These are phyloP conservation scores for Cucurbita argyrosperma DNA, from an alignment of 306 rosid genomes.

Conservation along the genomic window DNA sequence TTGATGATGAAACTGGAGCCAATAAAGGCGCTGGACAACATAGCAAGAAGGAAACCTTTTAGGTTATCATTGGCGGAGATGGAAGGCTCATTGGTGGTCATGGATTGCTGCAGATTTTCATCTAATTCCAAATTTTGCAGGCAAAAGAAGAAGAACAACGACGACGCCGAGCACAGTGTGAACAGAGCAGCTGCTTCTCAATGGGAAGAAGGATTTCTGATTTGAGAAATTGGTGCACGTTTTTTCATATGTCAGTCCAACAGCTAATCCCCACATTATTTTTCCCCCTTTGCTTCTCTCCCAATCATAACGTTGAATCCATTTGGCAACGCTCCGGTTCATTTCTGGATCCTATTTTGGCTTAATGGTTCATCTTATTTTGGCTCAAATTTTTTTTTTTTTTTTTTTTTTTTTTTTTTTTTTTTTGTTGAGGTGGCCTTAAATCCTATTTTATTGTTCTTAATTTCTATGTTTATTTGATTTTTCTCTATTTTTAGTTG, in stretches of 20 bases:
- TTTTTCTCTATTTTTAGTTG: no score
- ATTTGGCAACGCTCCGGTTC: not conserved
- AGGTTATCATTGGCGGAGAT: constrained; percentile 24
- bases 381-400: no score
- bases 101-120: constrained; percentile 11
- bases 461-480: no score
- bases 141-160: not conserved
- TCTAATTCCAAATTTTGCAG: not conserved
- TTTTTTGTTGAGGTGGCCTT: no score
- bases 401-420: no score
- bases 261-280: not conserved
- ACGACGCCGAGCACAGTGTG: not conserved
- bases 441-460: no score
- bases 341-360: not conserved
- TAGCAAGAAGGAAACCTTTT: constrained; percentile 54
- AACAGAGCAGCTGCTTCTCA: not conserved
- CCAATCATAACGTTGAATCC: not conserved
- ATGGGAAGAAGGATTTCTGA: not conserved
- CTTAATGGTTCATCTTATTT: not conserved
- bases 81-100: constrained; percentile 9
- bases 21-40: constrained; percentile 66
- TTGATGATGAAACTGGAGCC: constrained; percentile 82
- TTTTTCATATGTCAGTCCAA: not conserved
- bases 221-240: not conserved
- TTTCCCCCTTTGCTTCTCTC: not conserved